Percentiles rank a stretch among this genome's conserved stretches.
These are phyloP conservation scores for Colletotrichum australisinense DNA, from an alignment of 2,329 filamentous ascomycete species.

Conservation along the genomic window DNA sequence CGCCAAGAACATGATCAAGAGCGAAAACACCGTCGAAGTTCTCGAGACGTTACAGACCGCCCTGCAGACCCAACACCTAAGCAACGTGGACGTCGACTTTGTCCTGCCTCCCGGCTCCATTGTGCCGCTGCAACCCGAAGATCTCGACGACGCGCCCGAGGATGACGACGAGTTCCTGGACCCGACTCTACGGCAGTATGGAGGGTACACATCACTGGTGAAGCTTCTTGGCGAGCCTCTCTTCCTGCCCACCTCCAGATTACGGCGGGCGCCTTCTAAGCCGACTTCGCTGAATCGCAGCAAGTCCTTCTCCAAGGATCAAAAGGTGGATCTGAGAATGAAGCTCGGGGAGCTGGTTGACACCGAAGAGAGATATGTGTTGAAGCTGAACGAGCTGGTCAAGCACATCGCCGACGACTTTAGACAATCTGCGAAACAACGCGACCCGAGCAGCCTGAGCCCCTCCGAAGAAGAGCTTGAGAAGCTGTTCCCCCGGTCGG, in stretches of 20 bases:
- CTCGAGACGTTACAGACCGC: slow-evolving; percentile 79
- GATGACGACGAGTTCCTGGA: slow-evolving; percentile 76
- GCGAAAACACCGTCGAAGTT: slow-evolving; percentile 81
- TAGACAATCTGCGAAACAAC: slow-evolving; percentile 73
- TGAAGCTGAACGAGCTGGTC: slow-evolving; percentile 86
- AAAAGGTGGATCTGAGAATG: slow-evolving; percentile 86
- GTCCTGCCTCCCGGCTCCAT: slow-evolving; percentile 85
- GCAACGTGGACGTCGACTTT: slow-evolving; percentile 88
- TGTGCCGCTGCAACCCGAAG: slow-evolving; percentile 69
- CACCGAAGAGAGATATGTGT: slow-evolving; percentile 94
- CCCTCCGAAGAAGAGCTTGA: slow-evolving; percentile 79
- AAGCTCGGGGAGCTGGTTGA: slow-evolving; percentile 92
- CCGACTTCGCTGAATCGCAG: slow-evolving; percentile 83
- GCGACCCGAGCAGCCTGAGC: slow-evolving; percentile 71
- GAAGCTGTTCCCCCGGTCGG: slow-evolving; percentile 82
- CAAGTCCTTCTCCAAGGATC: slow-evolving; percentile 80
- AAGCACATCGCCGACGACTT: slow-evolving; percentile 85
- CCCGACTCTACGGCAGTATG: slow-evolving; percentile 76
- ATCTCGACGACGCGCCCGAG: slow-evolving; percentile 68
- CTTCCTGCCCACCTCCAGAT: slow-evolving; percentile 86
- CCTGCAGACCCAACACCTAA: slow-evolving; percentile 83
- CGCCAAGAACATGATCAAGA: slow-evolving; percentile 84
- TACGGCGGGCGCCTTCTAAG: slow-evolving; percentile 88
- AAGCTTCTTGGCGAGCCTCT: slow-evolving; percentile 84
- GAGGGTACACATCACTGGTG: slow-evolving; percentile 80